Conservation (phyloP, 1,284 basidiomycete genomes). For the Agroathelia rolfsii region DNA sequence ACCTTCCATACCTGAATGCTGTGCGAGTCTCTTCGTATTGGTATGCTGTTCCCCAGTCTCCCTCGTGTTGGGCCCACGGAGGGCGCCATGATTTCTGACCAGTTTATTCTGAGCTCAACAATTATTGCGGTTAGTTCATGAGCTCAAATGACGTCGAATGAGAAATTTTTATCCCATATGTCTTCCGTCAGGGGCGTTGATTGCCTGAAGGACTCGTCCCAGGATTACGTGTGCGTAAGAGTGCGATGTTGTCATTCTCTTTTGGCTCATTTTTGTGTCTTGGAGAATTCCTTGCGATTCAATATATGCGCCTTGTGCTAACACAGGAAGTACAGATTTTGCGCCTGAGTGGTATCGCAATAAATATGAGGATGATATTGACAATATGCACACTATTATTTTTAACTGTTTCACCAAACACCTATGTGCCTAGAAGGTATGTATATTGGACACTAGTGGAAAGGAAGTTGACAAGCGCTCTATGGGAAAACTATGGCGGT, state of each 20-base stretch:
- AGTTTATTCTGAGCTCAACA: constrained; percentile 17
- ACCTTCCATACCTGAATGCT: constrained; percentile 17
- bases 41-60: constrained; percentile 15
- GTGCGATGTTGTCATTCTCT: constrained; percentile 13
- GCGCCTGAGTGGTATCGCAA: constrained; percentile 8
- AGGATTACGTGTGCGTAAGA: constrained; percentile 3
- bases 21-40: constrained; percentile 17
- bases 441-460: too few relatives aligned
- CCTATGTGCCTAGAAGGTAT: too few relatives aligned
- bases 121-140: constrained; percentile 18
- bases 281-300: constrained; percentile 15
- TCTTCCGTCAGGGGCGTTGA: constrained; percentile 12
- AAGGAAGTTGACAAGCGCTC: too few relatives aligned
- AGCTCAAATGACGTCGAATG: too few relatives aligned
- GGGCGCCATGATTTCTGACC: constrained; percentile 13
- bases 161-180: constrained; percentile 9
- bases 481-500: too few relatives aligned
- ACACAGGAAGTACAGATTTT: constrained; percentile 10
- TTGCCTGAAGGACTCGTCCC: constrained; percentile 11
- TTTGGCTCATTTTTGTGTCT: constrained; percentile 15
- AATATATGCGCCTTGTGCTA: constrained; percentile 15
- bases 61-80: constrained; percentile 15
- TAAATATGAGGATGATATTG: constrained; percentile 10
- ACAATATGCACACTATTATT: constrained; percentile 13
- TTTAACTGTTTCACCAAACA: constrained; percentile 11